Evolutionary conservation across 148 eudicot species (phyloP), one percentile per base, ranked within the genome.

Genomic region (Suaeda aralocaspica): DNA sequence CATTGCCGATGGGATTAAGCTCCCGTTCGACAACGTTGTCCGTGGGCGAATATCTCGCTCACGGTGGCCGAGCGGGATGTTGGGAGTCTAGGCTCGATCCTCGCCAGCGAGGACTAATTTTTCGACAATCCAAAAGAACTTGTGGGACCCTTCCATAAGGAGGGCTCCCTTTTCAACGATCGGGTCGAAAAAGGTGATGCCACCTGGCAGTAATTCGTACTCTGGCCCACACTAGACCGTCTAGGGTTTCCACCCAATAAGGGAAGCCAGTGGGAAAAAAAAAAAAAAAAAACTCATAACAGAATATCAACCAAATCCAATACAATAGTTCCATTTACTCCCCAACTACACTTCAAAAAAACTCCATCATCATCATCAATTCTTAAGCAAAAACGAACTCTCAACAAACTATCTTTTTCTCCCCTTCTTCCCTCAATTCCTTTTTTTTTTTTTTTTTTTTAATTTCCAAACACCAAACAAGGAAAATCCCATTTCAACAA

Each of bases 1-100:
- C 22, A 86, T 92, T 21, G 98, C 98, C 0, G 98, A 92, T 59
- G 88, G 84, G 15, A 92, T 89, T 69, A 82, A 71, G 58, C 64
- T 92, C 60, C 98, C 96, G 0, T 89, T 89, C 67, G 52, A 81
- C 30, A 65, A 82, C 50, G 82, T 82, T 76, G 81, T 89, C 78
- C 77, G 2, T 92, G 98, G 98, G 70, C 82, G 69, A 79, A 87
- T 2, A 92, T 92, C 8, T 87, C 92, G 0, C 74, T 92, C 33
- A 86, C 86, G 15, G 92, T 92, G 41, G 61, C 88, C 11, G 96
- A 92, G 69, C 59, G 50, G 8, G 91, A 89, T 72, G 84, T 92
- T 68, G 83, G 31, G 6, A 64, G 76, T 0, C 76, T 92, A 33
- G 93, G 89, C 2, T 9, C 31, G 0, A 80, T 89, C 30, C 88